Evolutionary conservation across 1,139 yeast genomes (phyloP).

Genomic region (Hansenula sp.): DNA sequence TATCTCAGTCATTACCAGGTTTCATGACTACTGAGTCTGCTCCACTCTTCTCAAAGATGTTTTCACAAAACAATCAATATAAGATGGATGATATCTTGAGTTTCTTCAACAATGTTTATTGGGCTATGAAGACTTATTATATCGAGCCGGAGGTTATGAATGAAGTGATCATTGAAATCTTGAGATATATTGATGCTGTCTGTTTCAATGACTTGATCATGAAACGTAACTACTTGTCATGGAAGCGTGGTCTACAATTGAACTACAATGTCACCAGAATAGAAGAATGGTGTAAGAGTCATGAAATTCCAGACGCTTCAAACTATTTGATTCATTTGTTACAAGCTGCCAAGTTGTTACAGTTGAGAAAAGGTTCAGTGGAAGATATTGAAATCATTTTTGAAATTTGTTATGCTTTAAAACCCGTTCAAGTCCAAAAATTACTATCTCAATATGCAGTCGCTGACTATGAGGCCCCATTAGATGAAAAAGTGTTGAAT

Average conservation of each 20-base stretch:
- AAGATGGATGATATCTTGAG: conserved; percentile 95
- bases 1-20: conserved; percentile 95
- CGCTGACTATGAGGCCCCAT: conserved; percentile 95
- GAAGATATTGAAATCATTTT: conserved; percentile 91
- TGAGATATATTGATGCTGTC: conserved; percentile 86
- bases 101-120: conserved; percentile 84
- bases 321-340: conserved; percentile 81
- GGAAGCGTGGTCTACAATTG: conserved; percentile 97
- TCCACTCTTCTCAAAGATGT: conserved; percentile 81
- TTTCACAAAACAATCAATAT: conserved; percentile 67
- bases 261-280: conserved; percentile 94
- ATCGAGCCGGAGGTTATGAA: conserved; percentile 83
- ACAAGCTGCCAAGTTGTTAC: conserved; percentile 92
- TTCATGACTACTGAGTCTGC: conserved; percentile 87
- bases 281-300: conserved; percentile 98
- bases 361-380: conserved; percentile 82
- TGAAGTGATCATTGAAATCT: conserved; percentile 79
- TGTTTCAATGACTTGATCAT: conserved; percentile 95
- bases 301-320: conserved; percentile 89
- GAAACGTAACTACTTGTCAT: conserved; percentile 91
- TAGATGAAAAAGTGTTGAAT: conserved; percentile 77
- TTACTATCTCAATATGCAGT: conserved; percentile 84
- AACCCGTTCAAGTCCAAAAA: conserved; percentile 92
- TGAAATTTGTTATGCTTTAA: conserved; percentile 92
- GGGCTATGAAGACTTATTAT: conserved; percentile 92